Evolutionary conservation across 495 filamentous ascomycete genomes (phyloP).

Genomic region (Usnea hakonensis): DNA sequence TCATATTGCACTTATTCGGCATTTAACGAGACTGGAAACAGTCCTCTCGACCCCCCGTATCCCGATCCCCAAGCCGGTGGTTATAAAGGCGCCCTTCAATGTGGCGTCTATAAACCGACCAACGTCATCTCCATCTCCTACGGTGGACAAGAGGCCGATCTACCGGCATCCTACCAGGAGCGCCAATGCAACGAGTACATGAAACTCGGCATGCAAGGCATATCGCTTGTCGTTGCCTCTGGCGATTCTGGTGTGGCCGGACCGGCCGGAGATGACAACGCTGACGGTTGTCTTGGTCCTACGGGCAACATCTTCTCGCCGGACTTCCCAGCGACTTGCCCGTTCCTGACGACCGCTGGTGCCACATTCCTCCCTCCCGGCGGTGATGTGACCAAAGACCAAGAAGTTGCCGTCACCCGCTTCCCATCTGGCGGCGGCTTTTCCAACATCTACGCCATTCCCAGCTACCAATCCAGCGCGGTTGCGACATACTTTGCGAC

Average conservation of each 20-base stretch:
- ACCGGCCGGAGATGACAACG: constrained; percentile 28
- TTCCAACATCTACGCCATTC: constrained; percentile 55
- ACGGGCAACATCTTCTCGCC: constrained; percentile 40
- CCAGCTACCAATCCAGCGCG: constrained; percentile 48
- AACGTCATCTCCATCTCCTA: constrained; percentile 50
- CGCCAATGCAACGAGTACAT: constrained; percentile 55
- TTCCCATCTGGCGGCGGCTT: constrained; percentile 58
- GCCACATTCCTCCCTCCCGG: constrained; percentile 37
- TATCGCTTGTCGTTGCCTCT: constrained; percentile 54
- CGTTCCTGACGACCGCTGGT: constrained; percentile 45
- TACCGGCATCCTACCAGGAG: constrained; percentile 44
- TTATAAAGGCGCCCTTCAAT: constrained; percentile 52
- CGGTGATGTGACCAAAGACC: constrained; percentile 30
- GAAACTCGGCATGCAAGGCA: constrained; percentile 58
- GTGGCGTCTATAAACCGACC: constrained; percentile 40
- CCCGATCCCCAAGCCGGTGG: constrained; percentile 37
- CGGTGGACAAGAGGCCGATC: constrained; percentile 43
- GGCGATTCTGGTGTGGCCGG: constrained; percentile 54
- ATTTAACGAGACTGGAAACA: constrained; percentile 36
- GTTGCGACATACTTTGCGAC: constrained; percentile 45
- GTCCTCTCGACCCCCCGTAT: constrained; percentile 45
- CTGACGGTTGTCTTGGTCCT: constrained; percentile 25
- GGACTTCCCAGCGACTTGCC: constrained; percentile 45
- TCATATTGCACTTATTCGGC: constrained; percentile 43
- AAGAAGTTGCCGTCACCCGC: constrained; percentile 36